Conservation (phyloP, 352 stramenopile species). For the Globisporangium sylvaticum region DNA sequence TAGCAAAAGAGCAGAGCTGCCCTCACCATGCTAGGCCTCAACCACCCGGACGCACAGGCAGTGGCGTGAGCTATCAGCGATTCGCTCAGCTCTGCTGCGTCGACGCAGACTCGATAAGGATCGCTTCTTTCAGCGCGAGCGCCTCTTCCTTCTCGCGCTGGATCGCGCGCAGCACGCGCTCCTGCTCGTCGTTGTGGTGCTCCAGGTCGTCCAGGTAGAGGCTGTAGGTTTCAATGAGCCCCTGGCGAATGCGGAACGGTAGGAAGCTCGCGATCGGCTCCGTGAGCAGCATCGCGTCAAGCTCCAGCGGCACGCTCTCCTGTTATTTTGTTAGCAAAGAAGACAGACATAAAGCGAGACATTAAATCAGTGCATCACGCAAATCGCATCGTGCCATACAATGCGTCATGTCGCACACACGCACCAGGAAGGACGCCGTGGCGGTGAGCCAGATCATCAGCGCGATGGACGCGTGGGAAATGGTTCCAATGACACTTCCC, state of each 20-base stretch:
- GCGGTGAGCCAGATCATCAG: conserved; percentile 84
- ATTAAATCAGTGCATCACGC: neutral
- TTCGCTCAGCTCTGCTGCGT: conserved; percentile 1
- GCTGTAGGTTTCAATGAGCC: conserved; percentile 87
- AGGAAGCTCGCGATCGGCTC: conserved; percentile 79
- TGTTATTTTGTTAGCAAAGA: conserved; percentile 19
- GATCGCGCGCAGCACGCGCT: conserved; percentile 78
- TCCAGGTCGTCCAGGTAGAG: conserved; percentile 84
- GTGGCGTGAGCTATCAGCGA: neutral
- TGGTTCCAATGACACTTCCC: conserved; percentile 78
- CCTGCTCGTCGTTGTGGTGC: conserved; percentile 78
- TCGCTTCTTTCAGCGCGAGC: conserved; percentile 17
- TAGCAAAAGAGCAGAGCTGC: neutral
- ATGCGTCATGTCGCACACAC: neutral
- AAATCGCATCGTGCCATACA: neutral
- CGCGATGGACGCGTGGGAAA: conserved; percentile 76
- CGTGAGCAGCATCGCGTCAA: conserved; percentile 81
- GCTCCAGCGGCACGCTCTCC: conserved; percentile 82
- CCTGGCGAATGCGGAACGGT: conserved; percentile 82
- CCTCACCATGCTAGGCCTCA: neutral
- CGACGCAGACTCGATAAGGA: conserved; percentile 6
- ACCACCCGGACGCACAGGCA: neutral
- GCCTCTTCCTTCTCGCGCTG: conserved; percentile 45
- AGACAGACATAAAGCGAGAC: neutral
- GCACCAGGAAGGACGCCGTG: conserved; percentile 82